A percentile compares a stretch with the other conserved stretches of the same genome.
Conservation (phyloP, 257 asterid genomes). For the Plantago ovata region DNA sequence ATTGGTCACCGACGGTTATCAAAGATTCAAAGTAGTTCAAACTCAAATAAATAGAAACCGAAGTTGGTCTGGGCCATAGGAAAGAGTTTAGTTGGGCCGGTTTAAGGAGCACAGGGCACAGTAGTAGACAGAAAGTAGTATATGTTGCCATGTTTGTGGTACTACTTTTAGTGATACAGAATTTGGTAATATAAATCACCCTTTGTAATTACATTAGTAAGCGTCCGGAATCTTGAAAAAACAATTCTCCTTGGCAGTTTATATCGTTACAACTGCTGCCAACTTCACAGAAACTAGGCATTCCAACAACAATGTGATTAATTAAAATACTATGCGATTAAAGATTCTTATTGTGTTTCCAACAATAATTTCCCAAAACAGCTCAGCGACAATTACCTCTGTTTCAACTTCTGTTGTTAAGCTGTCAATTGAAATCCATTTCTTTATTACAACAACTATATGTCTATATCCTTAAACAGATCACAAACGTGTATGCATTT, state of each 20-base stretch:
- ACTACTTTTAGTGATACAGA: no score
- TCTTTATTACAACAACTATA: conserved; percentile 28
- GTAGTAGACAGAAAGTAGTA: no score
- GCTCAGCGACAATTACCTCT: conserved; percentile 19
- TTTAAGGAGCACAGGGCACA: no score
- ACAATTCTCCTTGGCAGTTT: conserved; percentile 2
- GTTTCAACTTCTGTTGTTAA: conserved; percentile 19
- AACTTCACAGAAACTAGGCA: background rate
- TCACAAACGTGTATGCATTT: conserved; percentile 24
- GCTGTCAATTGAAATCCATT: conserved; percentile 38
- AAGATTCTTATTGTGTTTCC: conserved; percentile 2
- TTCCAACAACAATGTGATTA: background rate
- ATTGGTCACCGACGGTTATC: no score
- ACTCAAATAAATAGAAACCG: no score
- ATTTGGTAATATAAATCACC: no score
- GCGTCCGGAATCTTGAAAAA: conserved; percentile 8
- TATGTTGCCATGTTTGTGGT: no score
- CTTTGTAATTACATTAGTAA: background rate
- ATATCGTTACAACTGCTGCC: conserved; percentile 9
- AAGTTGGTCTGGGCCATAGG: no score
- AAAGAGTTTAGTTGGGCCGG: no score
- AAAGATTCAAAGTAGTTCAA: no score
- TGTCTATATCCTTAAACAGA: conserved; percentile 2
- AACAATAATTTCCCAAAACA: conserved; percentile 19
- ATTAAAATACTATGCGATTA: background rate